Conservation (phyloP, 1,139 yeast species). For the Nakaseomyces sp. region DNA sequence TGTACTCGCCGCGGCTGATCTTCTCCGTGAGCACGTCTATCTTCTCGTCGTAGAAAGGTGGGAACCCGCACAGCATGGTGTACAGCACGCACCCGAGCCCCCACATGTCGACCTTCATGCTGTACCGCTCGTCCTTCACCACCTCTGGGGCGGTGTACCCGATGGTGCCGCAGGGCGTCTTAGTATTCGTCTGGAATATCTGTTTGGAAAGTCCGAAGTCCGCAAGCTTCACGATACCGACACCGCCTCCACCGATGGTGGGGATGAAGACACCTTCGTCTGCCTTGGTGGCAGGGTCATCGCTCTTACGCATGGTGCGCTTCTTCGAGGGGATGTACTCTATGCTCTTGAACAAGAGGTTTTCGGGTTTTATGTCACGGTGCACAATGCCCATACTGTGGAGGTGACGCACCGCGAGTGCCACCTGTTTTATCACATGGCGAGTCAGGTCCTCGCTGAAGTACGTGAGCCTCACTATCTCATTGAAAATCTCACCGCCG, state of each 20-base stretch:
- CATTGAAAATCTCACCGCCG: slow-evolving; percentile 94
- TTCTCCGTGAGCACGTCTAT: slow-evolving; percentile 73
- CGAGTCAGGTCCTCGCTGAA: slow-evolving; percentile 78
- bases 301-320: slow-evolving; percentile 53
- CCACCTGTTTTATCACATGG: slow-evolving; percentile 78
- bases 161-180: slow-evolving; percentile 86
- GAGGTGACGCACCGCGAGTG: slow-evolving; percentile 70
- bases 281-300: slow-evolving; percentile 56
- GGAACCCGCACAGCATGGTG: slow-evolving; percentile 87
- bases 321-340: slow-evolving; percentile 47
- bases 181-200: slow-evolving; percentile 56
- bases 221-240: slow-evolving; percentile 78
- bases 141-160: slow-evolving; percentile 95
- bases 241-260: slow-evolving; percentile 82
- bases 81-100: slow-evolving; percentile 89
- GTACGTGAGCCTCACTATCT: slow-evolving; percentile 84
- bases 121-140: slow-evolving; percentile 74
- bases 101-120: slow-evolving; percentile 93
- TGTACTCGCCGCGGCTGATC: slow-evolving; percentile 74
- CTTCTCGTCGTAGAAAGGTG: slow-evolving; percentile 89
- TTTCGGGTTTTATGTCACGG: slow-evolving; percentile 93
- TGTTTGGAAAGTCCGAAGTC: slow-evolving; percentile 91
- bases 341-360: slow-evolving; percentile 72
- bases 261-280: slow-evolving; percentile 82
- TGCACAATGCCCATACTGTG: slow-evolving; percentile 87